Evolutionary conservation across 2,329 filamentous ascomycete genomes (phyloP).

Genomic region (Xylariaceae sp.): DNA sequence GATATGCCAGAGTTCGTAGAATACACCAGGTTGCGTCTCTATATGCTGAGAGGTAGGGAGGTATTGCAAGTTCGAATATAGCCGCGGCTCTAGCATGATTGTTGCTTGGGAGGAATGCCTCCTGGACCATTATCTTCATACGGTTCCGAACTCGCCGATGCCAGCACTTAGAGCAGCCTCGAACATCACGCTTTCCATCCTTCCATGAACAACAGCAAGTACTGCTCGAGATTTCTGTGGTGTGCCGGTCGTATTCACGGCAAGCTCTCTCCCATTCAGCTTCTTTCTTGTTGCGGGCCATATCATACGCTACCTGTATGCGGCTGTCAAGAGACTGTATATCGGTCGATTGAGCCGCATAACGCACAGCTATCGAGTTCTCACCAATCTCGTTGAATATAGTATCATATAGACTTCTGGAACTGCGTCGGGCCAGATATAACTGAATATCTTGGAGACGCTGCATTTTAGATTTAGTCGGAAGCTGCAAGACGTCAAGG

Average conservation of each 20-base stretch:
- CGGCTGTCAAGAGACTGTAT: background rate
- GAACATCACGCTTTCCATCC: conserved; percentile 40
- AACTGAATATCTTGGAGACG: conserved; percentile 55
- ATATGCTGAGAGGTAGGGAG: conserved; percentile 45
- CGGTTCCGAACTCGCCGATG: conserved; percentile 42
- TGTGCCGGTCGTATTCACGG: background rate
- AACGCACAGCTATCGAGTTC: conserved; percentile 49
- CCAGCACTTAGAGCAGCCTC: conserved; percentile 51
- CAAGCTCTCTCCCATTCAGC: background rate
- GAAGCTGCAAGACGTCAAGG: conserved; percentile 61
- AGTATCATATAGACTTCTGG: conserved; percentile 36
- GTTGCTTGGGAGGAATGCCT: conserved; percentile 53
- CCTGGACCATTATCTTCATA: conserved; percentile 54
- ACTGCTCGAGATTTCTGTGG: background rate
- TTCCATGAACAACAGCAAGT: background rate
- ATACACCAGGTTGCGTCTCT: conserved; percentile 53
- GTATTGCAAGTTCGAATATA: conserved; percentile 57
- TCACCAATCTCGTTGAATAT: conserved; percentile 53
- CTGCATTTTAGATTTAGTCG: conserved; percentile 51
- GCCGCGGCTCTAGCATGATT: conserved; percentile 46
- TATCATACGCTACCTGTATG: background rate
- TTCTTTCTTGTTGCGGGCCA: background rate
- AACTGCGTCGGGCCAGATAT: conserved; percentile 52
- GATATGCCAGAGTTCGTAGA: conserved; percentile 43
- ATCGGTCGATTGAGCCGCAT: background rate